These are phyloP conservation scores for Boletus austroedulis DNA, from an alignment of 1,284 basidiomycete species.

Conservation along the genomic window DNA sequence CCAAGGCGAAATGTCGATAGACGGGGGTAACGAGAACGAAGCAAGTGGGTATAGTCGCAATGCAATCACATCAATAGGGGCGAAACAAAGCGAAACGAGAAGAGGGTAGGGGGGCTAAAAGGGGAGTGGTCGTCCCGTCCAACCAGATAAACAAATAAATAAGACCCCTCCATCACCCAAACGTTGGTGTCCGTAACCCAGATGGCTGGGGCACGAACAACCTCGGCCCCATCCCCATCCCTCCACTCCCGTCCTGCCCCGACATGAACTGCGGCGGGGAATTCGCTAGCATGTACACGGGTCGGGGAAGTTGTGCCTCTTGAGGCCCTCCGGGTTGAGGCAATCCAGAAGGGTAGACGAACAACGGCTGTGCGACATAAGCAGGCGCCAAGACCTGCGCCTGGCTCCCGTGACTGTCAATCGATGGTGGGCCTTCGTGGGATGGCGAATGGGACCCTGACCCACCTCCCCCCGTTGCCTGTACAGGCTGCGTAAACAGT, in stretches of 20 bases:
- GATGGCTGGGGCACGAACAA: slow-evolving; percentile 28
- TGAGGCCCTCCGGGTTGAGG: slow-evolving; percentile 31
- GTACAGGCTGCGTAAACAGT: slow-evolving; percentile 26
- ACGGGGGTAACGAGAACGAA: neutral
- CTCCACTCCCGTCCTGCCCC: slow-evolving; percentile 20
- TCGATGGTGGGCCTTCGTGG: slow-evolving; percentile 28
- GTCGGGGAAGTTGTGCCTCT: slow-evolving; percentile 24
- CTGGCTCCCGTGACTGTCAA: slow-evolving; percentile 35
- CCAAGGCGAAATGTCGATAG: neutral
- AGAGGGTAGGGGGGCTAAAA: neutral
- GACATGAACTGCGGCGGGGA: slow-evolving; percentile 29
- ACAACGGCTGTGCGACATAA: slow-evolving; percentile 34
- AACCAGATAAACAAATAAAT: neutral
- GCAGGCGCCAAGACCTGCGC: slow-evolving; percentile 30
- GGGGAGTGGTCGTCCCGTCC: neutral
- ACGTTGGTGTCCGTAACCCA: slow-evolving; percentile 28
- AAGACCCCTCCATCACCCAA: slow-evolving; percentile 13
- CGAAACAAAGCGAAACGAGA: neutral
- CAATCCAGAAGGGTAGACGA: slow-evolving; percentile 33
- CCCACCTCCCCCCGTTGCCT: slow-evolving; percentile 15
- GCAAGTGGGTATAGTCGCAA: neutral
- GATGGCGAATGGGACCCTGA: slow-evolving; percentile 31
- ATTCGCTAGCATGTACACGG: slow-evolving; percentile 33
- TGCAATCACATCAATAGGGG: neutral
- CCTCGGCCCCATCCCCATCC: slow-evolving; percentile 11